Evolutionary conservation across 1,284 basidiomycete genomes (phyloP), one percentile per base, ranked within the genome.

Genomic region (Rhodotorula sp.): DNA sequence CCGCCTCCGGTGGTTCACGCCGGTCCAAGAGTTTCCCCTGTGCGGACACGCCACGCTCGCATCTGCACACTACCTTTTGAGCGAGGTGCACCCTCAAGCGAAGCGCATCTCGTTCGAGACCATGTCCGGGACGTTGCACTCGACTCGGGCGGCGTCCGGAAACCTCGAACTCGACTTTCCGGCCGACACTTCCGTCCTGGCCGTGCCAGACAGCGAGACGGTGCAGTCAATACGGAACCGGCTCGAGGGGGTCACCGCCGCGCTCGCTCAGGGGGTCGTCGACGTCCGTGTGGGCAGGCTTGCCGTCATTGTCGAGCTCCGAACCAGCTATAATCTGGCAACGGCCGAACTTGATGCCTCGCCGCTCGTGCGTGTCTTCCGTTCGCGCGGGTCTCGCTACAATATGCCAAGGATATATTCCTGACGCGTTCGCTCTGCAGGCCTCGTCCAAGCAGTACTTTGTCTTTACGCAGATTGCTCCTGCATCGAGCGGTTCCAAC

Each of bases 31-130:
- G 59, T 67, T 64, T n/a, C 69, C 62, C 2, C 56, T 70, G 15
- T 86, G 86, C 68, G 85, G 86, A n/a, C 86, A 86, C 74, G 86
- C 79, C 4, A 83, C 84, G 0, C 76, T 87, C 49, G 85, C 84
- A 0, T 79, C 84, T 6, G 80, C 83, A 0, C 79, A 81, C 57
- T 79, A 79, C 6, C 71, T 87, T 10, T 84, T 86, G 68, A 74
- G 77, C 3, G 70, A 78, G 4, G 6, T 51, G 3, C 56, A 66
- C 37, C 56, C 75, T 74, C 0, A 76, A 74, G 62, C 71, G 77
- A 18, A 80, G 2, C 70, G 74, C 4, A 73, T 86, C 37, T 78
- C 80, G 12, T 84, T 86, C 69, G 78, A 80, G 69, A 81, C 79
- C 37, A 63, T 67, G 59, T 67, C 75, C 3, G 80, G 75, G 7